Evolutionary conservation across 768 basidiomycete genomes (phyloP), one percentile per base, ranked within the genome.

Genomic region (Lactarius quietus): DNA sequence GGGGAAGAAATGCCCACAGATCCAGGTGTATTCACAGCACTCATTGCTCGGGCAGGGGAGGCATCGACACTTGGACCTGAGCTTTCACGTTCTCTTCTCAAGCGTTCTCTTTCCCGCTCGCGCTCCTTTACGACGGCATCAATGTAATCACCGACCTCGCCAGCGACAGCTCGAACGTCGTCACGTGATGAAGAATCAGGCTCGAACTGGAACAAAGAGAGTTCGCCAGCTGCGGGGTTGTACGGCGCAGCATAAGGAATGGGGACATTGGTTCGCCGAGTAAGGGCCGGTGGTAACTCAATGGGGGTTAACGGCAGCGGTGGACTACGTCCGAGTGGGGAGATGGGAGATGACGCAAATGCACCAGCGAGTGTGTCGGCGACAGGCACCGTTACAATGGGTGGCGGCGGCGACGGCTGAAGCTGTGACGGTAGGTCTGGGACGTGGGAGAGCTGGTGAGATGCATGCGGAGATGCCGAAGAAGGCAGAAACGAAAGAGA

Each of bases 111-210:
- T 73, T 94, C 92, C 63, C 81, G 80, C 66, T 93, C 92, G 20
- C 92, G 80, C 70, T 93, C 92, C 67, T 84, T 84, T 4, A 86
- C 86, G 6, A 92, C 82, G 10, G 83, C 82, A 62, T 93, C 92
- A 7, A 93, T 88, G 70, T 90, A 93, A 2, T 78, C 78, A 35
- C 85, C 84, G 20, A 90, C 82, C 72, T 89, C 86, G 3, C 77
- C 72, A 2, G 88, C 88, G 7, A 87, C 81, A 6, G 75, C 77
- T 23, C 79, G 78, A 14, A 88, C 74, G 59, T 82, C 82, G 57
- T 1, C 72, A 69, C 60, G 69, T 69, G 54, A 64, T 59, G 20
- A 69, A 7, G 48, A 82, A 80, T 61, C 67, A 3, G 39, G 57
- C 23, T 67, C 65, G 20, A 86, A 76, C 0, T 85, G 82, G 26